Base-by-base conservation (phyloP, 306 rosid genomes). In the Medicago lupulina region DNA sequence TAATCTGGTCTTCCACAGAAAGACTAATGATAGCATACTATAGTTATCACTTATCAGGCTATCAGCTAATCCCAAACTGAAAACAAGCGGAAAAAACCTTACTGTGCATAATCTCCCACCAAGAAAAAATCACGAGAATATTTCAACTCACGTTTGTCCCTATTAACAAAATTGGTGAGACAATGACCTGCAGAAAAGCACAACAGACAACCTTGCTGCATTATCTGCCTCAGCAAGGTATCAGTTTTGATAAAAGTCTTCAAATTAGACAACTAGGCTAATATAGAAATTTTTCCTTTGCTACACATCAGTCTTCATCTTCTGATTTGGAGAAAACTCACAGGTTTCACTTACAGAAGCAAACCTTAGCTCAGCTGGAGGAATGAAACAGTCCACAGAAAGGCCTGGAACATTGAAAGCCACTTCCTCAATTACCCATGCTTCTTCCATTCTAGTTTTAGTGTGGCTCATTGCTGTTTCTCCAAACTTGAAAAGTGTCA, bases 401-500 rank as follows among this genome's bases (percentile, higher is more conserved):
- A 95, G 90, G 59, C 98, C 98, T 2, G 97, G 98, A 44, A 95
- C 97, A 62, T 90, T 92, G 83, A 95, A 95, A 0, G 97, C 98
- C 72, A 92, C 97, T 83, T 95, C 98, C 87, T 95, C 98, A 38
- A 95, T 90, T 4, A 97, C 85, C 98, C 98, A 95, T 41, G 97
- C 96, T 84, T 95, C 98, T 85, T 95, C 98, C 98, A 95, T 95
- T 81, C 96, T 84, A 12, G 98, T 92, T 80, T 95, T 95, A 1
- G 97, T 90, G 90, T 95, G 98, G 80, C 97, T 92, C 98, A 95
- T 85, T 43, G 98, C 97, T 8, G 98, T 95, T 82, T 95, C 98
- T 69, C 98, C 98, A 65, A 95, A 95, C 82, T 97, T 87, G 93
- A 95, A 95, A 68, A 95, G 97, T 10, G 98, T 95, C 66, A 90